These are phyloP conservation scores for Adiantum capillusveneris DNA, from an alignment of 75 land plant species.

Conservation along the genomic window DNA sequence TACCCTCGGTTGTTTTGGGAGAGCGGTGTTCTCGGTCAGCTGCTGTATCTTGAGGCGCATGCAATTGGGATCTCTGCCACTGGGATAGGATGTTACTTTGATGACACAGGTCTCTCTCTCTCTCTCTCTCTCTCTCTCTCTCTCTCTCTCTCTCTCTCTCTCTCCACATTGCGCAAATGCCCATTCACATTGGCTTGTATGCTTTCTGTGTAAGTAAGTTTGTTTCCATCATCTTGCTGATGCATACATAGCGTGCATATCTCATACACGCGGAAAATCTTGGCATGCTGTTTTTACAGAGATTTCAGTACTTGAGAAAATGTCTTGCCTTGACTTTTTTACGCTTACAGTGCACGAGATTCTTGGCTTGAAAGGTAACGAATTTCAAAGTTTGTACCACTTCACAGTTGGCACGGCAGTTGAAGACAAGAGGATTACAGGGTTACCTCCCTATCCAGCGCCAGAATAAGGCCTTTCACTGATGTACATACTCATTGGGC, in stretches of 20 bases:
- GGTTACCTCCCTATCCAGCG: slow-evolving; percentile 89
- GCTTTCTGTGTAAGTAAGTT: too few relatives aligned
- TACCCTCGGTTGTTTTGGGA: slow-evolving; percentile 98
- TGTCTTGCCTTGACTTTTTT: not conserved
- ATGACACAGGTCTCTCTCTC: slow-evolving; percentile 68
- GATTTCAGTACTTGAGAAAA: too few relatives aligned
- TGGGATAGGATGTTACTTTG: slow-evolving; percentile 98
- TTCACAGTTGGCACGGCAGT: slow-evolving; percentile 88
- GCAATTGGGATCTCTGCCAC: slow-evolving; percentile 95
- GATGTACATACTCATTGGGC: too few relatives aligned
- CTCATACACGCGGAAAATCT: too few relatives aligned
- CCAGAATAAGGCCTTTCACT: too few relatives aligned
- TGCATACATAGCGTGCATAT: too few relatives aligned
- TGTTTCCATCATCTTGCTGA: too few relatives aligned
- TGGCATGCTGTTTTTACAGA: too few relatives aligned
- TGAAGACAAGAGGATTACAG: slow-evolving; percentile 79
- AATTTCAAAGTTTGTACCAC: slow-evolving; percentile 90
- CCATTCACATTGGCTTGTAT: too few relatives aligned
- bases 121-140: too few relatives aligned
- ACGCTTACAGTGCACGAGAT: slow-evolving; percentile 70
- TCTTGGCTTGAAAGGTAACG: slow-evolving; percentile 59
- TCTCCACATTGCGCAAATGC: too few relatives aligned
- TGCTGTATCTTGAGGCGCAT: slow-evolving; percentile 94
- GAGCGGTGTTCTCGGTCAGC: slow-evolving; percentile 88
- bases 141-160: too few relatives aligned